phyloP scores from a whole-genome alignment of 148 eudicot genomes.

The Camellia granthamiana region DNA sequence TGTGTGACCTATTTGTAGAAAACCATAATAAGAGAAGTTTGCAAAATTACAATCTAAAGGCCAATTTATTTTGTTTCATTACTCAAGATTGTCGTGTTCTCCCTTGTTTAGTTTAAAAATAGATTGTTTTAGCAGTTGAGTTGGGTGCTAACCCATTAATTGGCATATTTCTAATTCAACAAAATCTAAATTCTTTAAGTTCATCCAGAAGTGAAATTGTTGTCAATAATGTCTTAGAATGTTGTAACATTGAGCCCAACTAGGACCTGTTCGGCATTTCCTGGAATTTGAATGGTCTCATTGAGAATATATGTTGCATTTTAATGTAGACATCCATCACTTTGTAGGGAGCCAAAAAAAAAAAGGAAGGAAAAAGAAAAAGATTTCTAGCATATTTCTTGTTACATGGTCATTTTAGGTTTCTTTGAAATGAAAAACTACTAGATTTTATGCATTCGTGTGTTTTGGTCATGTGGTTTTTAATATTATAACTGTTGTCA shows the following conservation, averaged over 20 bases:
- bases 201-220: not conserved
- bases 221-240: not conserved
- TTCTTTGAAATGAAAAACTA: not conserved
- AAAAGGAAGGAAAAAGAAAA: too few relatives aligned
- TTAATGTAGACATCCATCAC: not conserved
- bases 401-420: not conserved
- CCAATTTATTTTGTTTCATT: too few relatives aligned
- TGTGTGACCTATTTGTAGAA: not conserved
- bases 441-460: not conserved
- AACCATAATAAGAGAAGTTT: not conserved
- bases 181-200: not conserved
- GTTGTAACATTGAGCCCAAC: not conserved
- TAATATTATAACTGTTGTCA: too few relatives aligned
- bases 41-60: not conserved
- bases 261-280: not conserved
- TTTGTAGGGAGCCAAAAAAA: too few relatives aligned
- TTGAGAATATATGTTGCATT: conserved; percentile 4
- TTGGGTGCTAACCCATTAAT: too few relatives aligned
- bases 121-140: too few relatives aligned
- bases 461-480: too few relatives aligned
- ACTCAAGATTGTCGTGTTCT: too few relatives aligned
- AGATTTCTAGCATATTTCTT: too few relatives aligned
- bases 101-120: too few relatives aligned
- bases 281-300: conserved; percentile 2
- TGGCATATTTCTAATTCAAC: not conserved